phyloP scores from a whole-genome alignment of 306 rosid genomes.

The Quillaja saponaria region DNA sequence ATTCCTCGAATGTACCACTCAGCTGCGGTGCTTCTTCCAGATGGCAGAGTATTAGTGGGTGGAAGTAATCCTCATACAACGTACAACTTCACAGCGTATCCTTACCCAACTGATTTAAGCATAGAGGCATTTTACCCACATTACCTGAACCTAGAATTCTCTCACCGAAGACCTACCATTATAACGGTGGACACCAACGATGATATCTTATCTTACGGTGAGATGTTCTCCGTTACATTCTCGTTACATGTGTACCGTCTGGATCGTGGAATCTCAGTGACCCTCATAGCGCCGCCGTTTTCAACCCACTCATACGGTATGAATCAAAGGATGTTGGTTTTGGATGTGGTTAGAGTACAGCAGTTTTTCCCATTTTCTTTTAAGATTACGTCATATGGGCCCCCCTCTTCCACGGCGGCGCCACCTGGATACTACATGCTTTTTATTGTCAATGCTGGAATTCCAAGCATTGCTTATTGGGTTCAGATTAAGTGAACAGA shows the following conservation, averaged over 20 bases:
- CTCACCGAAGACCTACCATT: conserved; percentile 39
- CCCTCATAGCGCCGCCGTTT: conserved; percentile 65
- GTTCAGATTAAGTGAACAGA: conserved; percentile 45
- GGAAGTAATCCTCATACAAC: conserved; percentile 72
- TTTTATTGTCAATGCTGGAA: conserved; percentile 57
- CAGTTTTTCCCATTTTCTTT: conserved; percentile 28
- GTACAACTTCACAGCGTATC: conserved; percentile 51
- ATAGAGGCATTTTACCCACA: conserved; percentile 60
- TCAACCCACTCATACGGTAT: conserved; percentile 69
- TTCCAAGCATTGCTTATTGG: conserved; percentile 67
- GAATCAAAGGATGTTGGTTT: conserved; percentile 61
- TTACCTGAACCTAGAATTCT: conserved; percentile 40
- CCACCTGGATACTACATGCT: conserved; percentile 78
- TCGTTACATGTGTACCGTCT: conserved; percentile 18
- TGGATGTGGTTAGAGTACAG: conserved; percentile 30
- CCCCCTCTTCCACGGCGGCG: conserved; percentile 46
- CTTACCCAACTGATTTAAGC: conserved; percentile 66
- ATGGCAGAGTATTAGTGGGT: conserved; percentile 73
- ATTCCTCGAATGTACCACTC: conserved; percentile 76
- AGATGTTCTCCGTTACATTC: conserved; percentile 43
- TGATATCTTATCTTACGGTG: conserved; percentile 38
- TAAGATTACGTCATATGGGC: conserved; percentile 51
- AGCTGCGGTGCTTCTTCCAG: conserved; percentile 54
- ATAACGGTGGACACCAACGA: conserved; percentile 34
- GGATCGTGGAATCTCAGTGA: conserved; percentile 18